Base-by-base conservation (phyloP, 495 filamentous ascomycete species). In the Hypoxylon intermedium region DNA sequence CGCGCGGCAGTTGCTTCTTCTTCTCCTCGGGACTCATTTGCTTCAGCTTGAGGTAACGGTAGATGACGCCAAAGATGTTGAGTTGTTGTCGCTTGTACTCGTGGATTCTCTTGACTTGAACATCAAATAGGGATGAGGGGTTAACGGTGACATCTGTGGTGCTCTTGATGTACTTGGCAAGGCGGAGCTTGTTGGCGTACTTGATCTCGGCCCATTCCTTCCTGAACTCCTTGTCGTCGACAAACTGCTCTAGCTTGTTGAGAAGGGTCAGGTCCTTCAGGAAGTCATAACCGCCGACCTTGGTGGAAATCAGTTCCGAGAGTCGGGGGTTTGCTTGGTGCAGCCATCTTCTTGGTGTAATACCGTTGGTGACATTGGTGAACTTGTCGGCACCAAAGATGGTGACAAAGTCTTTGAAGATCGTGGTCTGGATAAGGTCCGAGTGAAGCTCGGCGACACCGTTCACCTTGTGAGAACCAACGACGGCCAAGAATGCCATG, bases 11-110 rank as follows among this genome's bases (percentile, higher is more conserved):
- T 54, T 91, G 81, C 72, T 96, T 94, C 82, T 96, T 93, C 55
- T 87, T 85, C 70, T 96, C 88, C 68, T 91, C 91, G 1, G 91
- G 77, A 19, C 82, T 85, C 87, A 97, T 87, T 6, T 79, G 75
- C 73, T 98, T 98, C 69, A 98, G 87, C 18, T 80, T 85, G 12
- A 98, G 83, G 72, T 98, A 98, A 38, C 94, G 88, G 72, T 97
- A 89, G 67, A 98, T 98, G 56, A 96, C 90, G 45, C 94, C 94
- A 65, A 98, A 97, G 70, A 98, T 97, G 78, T 98, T 98, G 68
- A 98, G 86, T 72, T 98, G 94, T 77, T 98, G 94, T 46, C 94
- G 89, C 82, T 98, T 98, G 77, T 98, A 98, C 78, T 98, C 94
- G 76, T 98, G 94, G 71, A 98, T 98, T 60, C 94, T 89, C 81